Evolutionary conservation across 192 early-diverging fungal genomes (phyloP), one percentile per base, ranked within the genome.

Genomic region (Entomortierella lignicola): DNA sequence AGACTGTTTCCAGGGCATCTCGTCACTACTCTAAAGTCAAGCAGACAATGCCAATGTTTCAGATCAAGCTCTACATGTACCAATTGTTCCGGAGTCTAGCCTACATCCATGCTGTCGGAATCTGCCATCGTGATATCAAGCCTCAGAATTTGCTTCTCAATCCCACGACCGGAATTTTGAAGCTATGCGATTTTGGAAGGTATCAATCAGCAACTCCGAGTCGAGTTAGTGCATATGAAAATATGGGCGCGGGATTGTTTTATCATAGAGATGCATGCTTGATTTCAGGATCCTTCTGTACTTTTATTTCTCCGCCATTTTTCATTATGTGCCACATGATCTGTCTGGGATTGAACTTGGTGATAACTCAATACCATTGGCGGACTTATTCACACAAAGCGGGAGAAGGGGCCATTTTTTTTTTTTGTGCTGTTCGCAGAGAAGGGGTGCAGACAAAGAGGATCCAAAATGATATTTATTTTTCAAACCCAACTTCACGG

Each of bases 51-150:
- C 97, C 98, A 21, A 92, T 94, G 88, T 83, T 96, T n/a, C 88
- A 89, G 62, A 93, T 99, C 71, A 98, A 99, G 91, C 86, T 98
- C 57, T 99, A 97, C 85, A 98, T 98, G 93, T 99, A 99, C 85
- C 98, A 99, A 81, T 84, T 98, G 58, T 96, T 98, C 91, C 87
- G 98, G 69, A 95, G 97, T 74, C 85, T 99, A 56, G 95, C 96
- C 54, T 99, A 98, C 81, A 95, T 95, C 80, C 98, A 99, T 82
- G 91, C 94, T 44, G 85, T 97, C 54, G 98, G 97, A 27, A 98
- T 99, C 72, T 99, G 98, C 85, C 98, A 99, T 74, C 92, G 98
- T 66, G 98, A 99, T 82, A 98, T 99, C 80, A 99, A 99, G 85
- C 98, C 98, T 60, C 98, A 98, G 83, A 99, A 99, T 81, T 83